These are phyloP conservation scores for Rhizophlyctis rosea DNA, from an alignment of 192 early-diverging fungal species.

Conservation along the genomic window DNA sequence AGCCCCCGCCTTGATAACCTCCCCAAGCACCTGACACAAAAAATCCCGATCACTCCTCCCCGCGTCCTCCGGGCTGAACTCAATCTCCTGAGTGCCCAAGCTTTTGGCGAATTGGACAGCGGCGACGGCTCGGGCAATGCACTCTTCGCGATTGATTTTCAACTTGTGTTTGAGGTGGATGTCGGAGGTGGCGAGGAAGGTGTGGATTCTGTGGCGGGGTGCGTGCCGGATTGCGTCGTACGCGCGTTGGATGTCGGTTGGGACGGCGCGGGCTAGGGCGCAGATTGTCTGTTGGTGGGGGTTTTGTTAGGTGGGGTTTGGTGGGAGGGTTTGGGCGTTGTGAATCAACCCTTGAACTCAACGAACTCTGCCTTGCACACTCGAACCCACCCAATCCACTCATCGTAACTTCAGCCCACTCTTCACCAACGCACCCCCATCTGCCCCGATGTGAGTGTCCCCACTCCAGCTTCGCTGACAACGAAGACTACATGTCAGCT, in stretches of 20 bases:
- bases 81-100: conserved; percentile 79
- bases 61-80: conserved; percentile 95
- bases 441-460: too few species aligned
- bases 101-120: conserved; percentile 77
- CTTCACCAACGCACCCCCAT: too few species aligned
- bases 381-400: too few species aligned
- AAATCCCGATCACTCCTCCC: conserved; percentile 89
- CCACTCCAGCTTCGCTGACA: too few species aligned
- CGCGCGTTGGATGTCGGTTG: conserved; percentile 82
- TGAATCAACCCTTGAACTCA: too few species aligned
- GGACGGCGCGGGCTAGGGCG: conserved; percentile 82
- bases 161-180: conserved; percentile 95
- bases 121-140: conserved; percentile 72
- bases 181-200: conserved; percentile 94
- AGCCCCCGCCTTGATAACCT: conserved; percentile 82
- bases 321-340: too few species aligned
- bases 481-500: too few species aligned
- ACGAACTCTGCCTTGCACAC: too few species aligned
- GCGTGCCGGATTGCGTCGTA: conserved; percentile 86
- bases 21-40: conserved; percentile 74
- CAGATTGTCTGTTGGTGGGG: conserved; percentile 69
- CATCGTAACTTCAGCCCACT: too few species aligned
- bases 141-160: conserved; percentile 83
- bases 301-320: too few species aligned
- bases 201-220: conserved; percentile 86